Evolutionary conservation across 139 green algal genomes (phyloP), one percentile per base, ranked within the genome.

Genomic region (Chlamydomonas schloesseri): DNA sequence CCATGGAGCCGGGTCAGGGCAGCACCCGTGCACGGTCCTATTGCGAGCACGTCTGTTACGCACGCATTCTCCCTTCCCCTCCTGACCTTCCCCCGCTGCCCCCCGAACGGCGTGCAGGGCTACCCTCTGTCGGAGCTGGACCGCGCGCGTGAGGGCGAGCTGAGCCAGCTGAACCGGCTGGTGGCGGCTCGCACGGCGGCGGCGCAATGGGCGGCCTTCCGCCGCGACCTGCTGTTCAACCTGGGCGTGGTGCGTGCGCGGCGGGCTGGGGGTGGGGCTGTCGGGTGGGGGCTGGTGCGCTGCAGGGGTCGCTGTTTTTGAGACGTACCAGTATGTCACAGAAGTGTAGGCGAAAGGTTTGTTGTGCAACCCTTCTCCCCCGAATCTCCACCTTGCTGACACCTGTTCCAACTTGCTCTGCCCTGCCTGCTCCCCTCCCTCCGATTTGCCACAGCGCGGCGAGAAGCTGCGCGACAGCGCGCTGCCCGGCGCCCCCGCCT

Each of bases 171-270:
- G 5, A 92, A 88, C 53, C 81, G 91, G 13, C 42, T 75, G 73
- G 71, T 85, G 42, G 86, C 86, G 5, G 62, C 87, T 64, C 18
- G 72, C 4, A 77, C 89, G 42, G 88, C 92, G 26, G 75, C 76
- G 37, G 70, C 81, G 57, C 80, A 92, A 86, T 87, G 67, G 37
- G 71, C 42, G 3, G 37, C 85, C 57, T 94, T 94, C 83, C 62
- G 58, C 71, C 50, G 68, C 10, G 60, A 85, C 28, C 83, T 94
- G 73, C 73, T 92, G 28, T 88, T 69, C 87, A 94, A 94, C 89
- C 83, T 94, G 20, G 91, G 91, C 18, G 65, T 91, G 89, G 91
- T 94, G 79, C 74, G 91, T 78, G 31, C 5, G 17, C 23, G 42
- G 42, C 42, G 42, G 42, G 42, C 42, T 5, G 42, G 42, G 42